Conservation (phyloP, 192 early-diverging fungal species). For the Entomortierella parvispora region DNA sequence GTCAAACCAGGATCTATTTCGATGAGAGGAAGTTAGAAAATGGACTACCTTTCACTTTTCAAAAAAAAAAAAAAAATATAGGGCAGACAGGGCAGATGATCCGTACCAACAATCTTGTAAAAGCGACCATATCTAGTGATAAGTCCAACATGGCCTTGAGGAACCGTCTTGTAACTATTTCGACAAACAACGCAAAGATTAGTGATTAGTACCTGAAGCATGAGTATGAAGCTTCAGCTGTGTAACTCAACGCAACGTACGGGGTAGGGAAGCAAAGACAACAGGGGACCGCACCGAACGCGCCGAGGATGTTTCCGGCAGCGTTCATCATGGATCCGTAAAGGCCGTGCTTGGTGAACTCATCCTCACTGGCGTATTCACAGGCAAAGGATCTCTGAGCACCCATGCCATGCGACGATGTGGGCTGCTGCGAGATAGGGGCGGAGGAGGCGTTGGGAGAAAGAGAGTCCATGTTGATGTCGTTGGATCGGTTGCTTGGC, state of each 20-base stretch:
- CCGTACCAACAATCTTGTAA: slow-evolving; percentile 44
- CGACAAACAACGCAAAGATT: slow-evolving; percentile 17
- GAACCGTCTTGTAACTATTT: slow-evolving; percentile 24
- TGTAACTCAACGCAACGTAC: slow-evolving; percentile 70
- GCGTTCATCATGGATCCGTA: slow-evolving; percentile 62
- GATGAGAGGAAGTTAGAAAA: too few relatives aligned
- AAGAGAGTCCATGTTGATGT: slow-evolving; percentile 32
- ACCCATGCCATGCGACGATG: slow-evolving; percentile 31
- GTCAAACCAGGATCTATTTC: slow-evolving; percentile 64
- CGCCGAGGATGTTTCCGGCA: slow-evolving; percentile 53
- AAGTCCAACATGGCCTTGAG: slow-evolving; percentile 74
- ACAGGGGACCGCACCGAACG: slow-evolving; percentile 59
- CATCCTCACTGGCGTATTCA: slow-evolving; percentile 27
- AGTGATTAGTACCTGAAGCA: slow-evolving; percentile 45
- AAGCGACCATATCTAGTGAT: slow-evolving; percentile 70
- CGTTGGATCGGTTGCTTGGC: slow-evolving; percentile 17
- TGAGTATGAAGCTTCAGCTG: slow-evolving; percentile 62
- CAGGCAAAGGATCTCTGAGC: slow-evolving; percentile 35
- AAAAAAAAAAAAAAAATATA: too few relatives aligned
- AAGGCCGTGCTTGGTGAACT: slow-evolving; percentile 36
- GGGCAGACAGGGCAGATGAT: too few relatives aligned
- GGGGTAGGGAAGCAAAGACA: slow-evolving; percentile 69
- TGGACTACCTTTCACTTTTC: too few relatives aligned
- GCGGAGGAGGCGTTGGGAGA: neutral
- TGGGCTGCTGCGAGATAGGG: slow-evolving; percentile 26